phyloP scores from a whole-genome alignment of 768 basidiomycete genomes.

The Candolleomyces aberdarensis region DNA sequence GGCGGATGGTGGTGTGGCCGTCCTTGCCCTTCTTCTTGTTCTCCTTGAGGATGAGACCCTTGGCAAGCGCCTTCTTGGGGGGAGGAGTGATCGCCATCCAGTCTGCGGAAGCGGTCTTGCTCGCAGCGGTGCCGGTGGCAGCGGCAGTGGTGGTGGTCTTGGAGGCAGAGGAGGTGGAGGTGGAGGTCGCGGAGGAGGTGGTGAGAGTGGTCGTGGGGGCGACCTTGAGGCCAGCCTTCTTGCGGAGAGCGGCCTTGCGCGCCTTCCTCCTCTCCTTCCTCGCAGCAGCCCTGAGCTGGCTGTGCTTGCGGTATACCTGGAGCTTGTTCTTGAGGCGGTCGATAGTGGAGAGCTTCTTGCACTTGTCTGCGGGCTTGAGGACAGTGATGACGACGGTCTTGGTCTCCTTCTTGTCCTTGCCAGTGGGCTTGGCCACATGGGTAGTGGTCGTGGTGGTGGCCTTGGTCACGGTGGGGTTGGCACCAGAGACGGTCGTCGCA shows the following conservation, averaged over 20 bases:
- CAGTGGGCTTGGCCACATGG: constrained; percentile 16
- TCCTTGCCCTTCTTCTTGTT: constrained; percentile 14
- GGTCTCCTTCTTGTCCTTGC: constrained; percentile 12
- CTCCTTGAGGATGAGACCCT: not conserved
- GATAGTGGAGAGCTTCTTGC: not conserved
- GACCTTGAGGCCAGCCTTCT: not conserved
- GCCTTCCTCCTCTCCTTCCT: constrained; percentile 9
- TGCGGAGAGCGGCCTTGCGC: constrained; percentile 1
- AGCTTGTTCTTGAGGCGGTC: not conserved
- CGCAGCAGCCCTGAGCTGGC: constrained; percentile 13
- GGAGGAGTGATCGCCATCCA: constrained; percentile 1
- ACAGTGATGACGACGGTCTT: constrained; percentile 9
- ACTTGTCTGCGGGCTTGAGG: constrained; percentile 11
- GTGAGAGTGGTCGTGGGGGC: constrained; percentile 3
- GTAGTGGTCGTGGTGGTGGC: constrained; percentile 18
- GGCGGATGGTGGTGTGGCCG: constrained; percentile 17
- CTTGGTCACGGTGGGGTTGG: constrained; percentile 8
- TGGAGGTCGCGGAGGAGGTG: constrained; percentile 6
- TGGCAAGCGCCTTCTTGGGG: not conserved
- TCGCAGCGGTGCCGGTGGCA: not conserved
- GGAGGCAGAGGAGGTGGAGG: constrained; percentile 12
- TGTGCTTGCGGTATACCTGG: constrained; percentile 7
- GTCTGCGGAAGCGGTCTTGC: not conserved
- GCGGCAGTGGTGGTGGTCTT: constrained; percentile 12
- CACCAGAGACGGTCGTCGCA: constrained; percentile 2